phyloP scores from a whole-genome alignment of 495 filamentous ascomycete species.

The Hapsidospora chrysogenum region DNA sequence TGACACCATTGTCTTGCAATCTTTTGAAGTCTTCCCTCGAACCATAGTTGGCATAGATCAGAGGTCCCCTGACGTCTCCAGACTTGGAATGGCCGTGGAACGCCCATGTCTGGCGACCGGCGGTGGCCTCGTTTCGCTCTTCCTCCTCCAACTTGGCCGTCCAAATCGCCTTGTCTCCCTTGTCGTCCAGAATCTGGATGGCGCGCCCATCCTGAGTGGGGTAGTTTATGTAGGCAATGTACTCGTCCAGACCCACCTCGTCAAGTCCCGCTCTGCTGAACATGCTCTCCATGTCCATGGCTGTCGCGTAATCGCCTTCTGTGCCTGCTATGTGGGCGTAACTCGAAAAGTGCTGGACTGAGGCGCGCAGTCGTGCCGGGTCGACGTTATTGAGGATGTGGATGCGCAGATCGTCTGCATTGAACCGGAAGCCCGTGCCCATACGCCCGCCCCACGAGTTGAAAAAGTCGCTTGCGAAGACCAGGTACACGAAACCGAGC shows the following conservation, averaged over 20 bases:
- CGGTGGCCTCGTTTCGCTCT: conserved; percentile 29
- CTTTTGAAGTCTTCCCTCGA: conserved; percentile 63
- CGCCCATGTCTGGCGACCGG: conserved; percentile 43
- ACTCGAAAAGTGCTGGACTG: conserved; percentile 51
- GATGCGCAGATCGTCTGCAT: conserved; percentile 49
- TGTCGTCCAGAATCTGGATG: conserved; percentile 54
- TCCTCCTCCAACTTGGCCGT: conserved; percentile 75
- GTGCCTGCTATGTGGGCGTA: conserved; percentile 85
- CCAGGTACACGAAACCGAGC: conserved; percentile 55
- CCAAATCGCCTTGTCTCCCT: conserved; percentile 54
- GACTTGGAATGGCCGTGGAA: conserved; percentile 86
- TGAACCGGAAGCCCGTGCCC: conserved; percentile 25
- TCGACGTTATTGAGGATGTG: conserved; percentile 57
- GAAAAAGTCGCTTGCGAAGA: conserved; percentile 74
- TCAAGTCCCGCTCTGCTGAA: conserved; percentile 59
- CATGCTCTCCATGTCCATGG: conserved; percentile 59
- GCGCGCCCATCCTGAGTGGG: conserved; percentile 59
- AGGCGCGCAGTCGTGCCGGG: conserved; percentile 46
- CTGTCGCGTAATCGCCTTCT: conserved; percentile 70
- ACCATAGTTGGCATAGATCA: conserved; percentile 91
- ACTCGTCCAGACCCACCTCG: conserved; percentile 52
- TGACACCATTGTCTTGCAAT: conserved; percentile 52
- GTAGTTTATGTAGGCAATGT: conserved; percentile 85
- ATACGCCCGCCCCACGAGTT: conserved; percentile 36
- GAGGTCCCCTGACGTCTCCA: conserved; percentile 77